A percentile compares a stretch with the other conserved stretches of the same genome.
Evolutionary conservation across 2,329 filamentous ascomycete species (phyloP).

Genomic region (Harringtonia lauricola): DNA sequence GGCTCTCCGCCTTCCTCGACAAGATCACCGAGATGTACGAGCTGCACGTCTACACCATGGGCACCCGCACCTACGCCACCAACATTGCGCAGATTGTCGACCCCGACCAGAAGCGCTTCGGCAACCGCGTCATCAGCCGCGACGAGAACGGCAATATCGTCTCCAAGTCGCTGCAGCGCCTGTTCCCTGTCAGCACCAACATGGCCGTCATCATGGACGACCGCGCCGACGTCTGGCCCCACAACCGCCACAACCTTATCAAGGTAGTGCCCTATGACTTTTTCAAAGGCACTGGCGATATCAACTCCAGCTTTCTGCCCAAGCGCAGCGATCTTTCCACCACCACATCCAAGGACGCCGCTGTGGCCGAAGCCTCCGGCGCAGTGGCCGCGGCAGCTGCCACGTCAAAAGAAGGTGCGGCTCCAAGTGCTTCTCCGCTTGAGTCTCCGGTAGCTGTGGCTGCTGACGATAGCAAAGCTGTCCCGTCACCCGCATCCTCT

Average conservation of each 20-base stretch:
- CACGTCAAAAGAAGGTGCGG: not conserved
- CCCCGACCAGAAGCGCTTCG: conserved; percentile 79
- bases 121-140: conserved; percentile 87
- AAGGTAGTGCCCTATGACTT: conserved; percentile 95
- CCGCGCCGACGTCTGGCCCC: conserved; percentile 86
- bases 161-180: conserved; percentile 75
- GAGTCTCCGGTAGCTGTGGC: not conserved
- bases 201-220: conserved; percentile 99
- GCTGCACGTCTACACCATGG: conserved; percentile 98
- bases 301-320: conserved; percentile 93
- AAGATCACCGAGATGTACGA: conserved; percentile 75
- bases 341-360: not conserved
- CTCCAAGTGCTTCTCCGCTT: not conserved
- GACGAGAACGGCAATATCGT: conserved; percentile 94
- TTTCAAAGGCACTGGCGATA: conserved; percentile 95
- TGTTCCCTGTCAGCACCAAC: conserved; percentile 94
- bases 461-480: not conserved
- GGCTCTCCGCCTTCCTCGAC: conserved; percentile 69
- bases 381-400: not conserved
- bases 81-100: conserved; percentile 90
- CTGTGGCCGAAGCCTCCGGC: not conserved
- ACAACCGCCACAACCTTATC: conserved; percentile 84
- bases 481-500: not conserved
- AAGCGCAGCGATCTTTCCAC: conserved; percentile 52
- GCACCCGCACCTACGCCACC: conserved; percentile 88